Base-by-base conservation (phyloP, 148 eudicot species). In the Silene conica region DNA sequence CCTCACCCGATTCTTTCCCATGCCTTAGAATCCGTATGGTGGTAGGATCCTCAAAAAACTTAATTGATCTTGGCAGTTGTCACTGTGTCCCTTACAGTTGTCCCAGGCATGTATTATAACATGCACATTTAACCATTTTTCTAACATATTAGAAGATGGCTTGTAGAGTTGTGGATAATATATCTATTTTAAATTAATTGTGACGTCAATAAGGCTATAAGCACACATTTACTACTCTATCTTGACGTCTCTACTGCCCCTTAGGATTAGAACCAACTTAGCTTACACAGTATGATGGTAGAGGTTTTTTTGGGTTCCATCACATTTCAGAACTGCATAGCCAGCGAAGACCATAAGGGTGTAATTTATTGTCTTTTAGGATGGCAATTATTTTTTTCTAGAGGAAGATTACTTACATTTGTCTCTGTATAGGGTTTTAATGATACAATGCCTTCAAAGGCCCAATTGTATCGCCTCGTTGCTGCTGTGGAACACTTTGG, bases 401-500 rank as follows among this genome's bases (percentile, higher is more conserved):
- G 52, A 61, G 43, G 26, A 61, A 19, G n/a, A 8, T 56, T 3
- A 11, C 48, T 73, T 69, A 50, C 71, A 50, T 61, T 22, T 63
- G 63, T 43, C 70, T 66, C 66, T 66, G 59, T 77, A 77, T 78
- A 87, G 97, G 84, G 21, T 72, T 59, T 28, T 18, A 59, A 52
- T 46, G 63, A 69, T 63, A 54, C 75, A 20, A 26, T 64, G 61
- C 59, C 73, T 68, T 31, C 79, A n/a, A 77, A 54, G 65, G 68
- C 15, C 43, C 79, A 80, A 65, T 69, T 66, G 61, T 95, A 92
- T 77, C 84, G 81, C 25, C 89, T 95, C 9, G 92, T 87, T 67
- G 92, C 98, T 60, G 98, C 84, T 46, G 97, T 92, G 67, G 88
- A 85, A 77, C 98, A 95, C 84, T 89, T 82, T 65, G 97, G 97